Base-by-base conservation (phyloP, 148 eudicot genomes). In the Spergularia bocconei region DNA sequence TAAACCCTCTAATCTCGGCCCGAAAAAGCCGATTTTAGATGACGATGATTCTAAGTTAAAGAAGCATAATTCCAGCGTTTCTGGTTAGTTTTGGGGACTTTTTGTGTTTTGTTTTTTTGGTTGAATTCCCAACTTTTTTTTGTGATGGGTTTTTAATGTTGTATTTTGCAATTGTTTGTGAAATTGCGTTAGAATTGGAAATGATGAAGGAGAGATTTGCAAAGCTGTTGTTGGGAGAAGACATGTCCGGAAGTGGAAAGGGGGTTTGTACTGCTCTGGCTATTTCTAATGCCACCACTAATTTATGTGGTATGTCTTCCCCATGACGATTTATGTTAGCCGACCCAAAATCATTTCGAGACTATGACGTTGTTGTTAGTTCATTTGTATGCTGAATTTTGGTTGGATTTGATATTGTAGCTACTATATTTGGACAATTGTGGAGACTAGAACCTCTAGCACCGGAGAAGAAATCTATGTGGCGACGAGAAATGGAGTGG, bases 181-280 rank as follows among this genome's bases (percentile, higher is more conserved):
- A 55, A 73, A 63, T 57, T 83, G 71, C 2, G 38, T 39, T 59
- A 94, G 97, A 94, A 73, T 71, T 79, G 86, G 93, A 94, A 73
- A 75, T 90, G 93, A 89, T 95, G 97, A 95, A 92, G 79, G 97
- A 95, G 66, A 91, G 98, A 77, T 94, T 91, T 85, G 89, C 96
- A 2, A 94, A 94, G 75, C 71, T 94, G 77, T 79, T 94, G 79
- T 93, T 95, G 13, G 98, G 98, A 55, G 98, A 95, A 73, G 98
- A 95, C 64, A 95, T 95, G 98, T 95, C 98, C 56, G 98, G 98
- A 33, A 87, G 90, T 83, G 98, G 98, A 13, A 86, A 86, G 78
- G 98, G 98, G 78, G 98, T 95, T 84, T 89, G 85, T 53, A 74
- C 93, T 12, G 89, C 98, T 53, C 69, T 94, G 74, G 90, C 97